Base-by-base conservation (phyloP, 306 rosid species). In the Oemleria cerasiformis region DNA sequence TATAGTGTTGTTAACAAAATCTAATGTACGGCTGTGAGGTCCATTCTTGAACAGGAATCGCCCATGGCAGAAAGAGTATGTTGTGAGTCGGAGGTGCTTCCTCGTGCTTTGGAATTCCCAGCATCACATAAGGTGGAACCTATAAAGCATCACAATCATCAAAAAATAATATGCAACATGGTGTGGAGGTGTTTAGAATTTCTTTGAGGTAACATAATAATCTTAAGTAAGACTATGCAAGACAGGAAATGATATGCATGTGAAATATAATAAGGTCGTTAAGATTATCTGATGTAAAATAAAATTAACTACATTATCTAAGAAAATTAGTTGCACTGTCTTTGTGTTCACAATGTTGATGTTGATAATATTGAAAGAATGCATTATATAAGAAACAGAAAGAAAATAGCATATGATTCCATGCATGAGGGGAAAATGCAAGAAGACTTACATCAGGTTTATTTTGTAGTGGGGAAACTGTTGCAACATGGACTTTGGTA, bases 11-110 rank as follows among this genome's bases (percentile, higher is more conserved):
- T 84, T 65, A 89, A 78, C 77, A 92, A 80, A 73, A 87, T 91
- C 78, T 85, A 92, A 70, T 85, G 92, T 72, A 91, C 82, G 20
- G 92, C 91, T 20, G 90, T 86, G 59, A 91, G 92, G 83, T 88
- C 92, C 92, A 77, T 82, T 19, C 92, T 82, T 20, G 92, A 76
- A 82, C 97, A 91, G 20, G 88, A 90, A 70, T 84, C 96, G 12
- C 88, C 88, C 92, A 88, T 75, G 45, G 88, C 83, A 62, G 97
- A 86, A 43, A 80, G 86, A 65, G 88, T 87, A 77, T 88, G 92
- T 75, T 83, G 92, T 48, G 87, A 55, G 85, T 86, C 5, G 84
- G 84, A 67, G 92, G 85, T 50, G 88, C 88, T 76, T 92, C 92
- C 78, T 81, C 88, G 0, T 77, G 92, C 85, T 87, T 83, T 43